Evolutionary conservation across 2,329 filamentous ascomycete species (phyloP).

Genomic region (Pseudopyricularia cyperi): DNA sequence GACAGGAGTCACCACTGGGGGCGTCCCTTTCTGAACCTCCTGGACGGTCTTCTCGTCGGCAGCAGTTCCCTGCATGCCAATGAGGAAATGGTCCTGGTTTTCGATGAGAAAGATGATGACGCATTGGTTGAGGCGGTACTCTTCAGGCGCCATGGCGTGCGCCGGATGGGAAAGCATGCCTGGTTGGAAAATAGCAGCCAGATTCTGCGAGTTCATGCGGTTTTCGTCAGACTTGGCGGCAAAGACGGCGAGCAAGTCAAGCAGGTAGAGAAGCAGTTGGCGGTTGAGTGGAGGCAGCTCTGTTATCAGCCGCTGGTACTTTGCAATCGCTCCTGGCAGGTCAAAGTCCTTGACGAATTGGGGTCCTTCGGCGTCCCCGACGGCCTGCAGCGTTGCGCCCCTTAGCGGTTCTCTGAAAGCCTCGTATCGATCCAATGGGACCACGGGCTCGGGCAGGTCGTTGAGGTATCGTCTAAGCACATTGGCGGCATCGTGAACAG

Average conservation of each 20-base stretch:
- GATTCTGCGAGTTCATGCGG: slow-evolving; percentile 86
- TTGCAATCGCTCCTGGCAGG: slow-evolving; percentile 60
- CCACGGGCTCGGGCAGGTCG: slow-evolving; percentile 90
- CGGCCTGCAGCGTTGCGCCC: slow-evolving; percentile 56
- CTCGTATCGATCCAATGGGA: slow-evolving; percentile 86
- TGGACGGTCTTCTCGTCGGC: slow-evolving; percentile 68
- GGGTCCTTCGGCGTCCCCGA: slow-evolving; percentile 53
- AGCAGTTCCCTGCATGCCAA: slow-evolving; percentile 97
- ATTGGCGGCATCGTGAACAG: slow-evolving; percentile 95
- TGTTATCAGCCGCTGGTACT: slow-evolving; percentile 83
- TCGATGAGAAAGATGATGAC: slow-evolving; percentile 97
- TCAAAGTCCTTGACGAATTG: slow-evolving; percentile 66
- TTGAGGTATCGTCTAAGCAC: slow-evolving; percentile 92
- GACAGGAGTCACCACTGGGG: slow-evolving; percentile 31
- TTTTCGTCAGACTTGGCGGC: slow-evolving; percentile 94
- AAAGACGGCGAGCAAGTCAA: slow-evolving; percentile 91
- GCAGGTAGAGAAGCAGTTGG: slow-evolving; percentile 86
- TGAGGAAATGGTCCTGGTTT: slow-evolving; percentile 95
- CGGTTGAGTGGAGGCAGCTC: slow-evolving; percentile 86
- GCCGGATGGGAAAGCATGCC: slow-evolving; percentile 87
- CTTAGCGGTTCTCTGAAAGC: slow-evolving; percentile 76
- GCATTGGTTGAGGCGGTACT: slow-evolving; percentile 91
- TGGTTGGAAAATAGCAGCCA: slow-evolving; percentile 95
- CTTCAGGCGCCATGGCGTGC: slow-evolving; percentile 89
- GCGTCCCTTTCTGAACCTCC: slow-evolving; percentile 57